Percentiles rank a stretch among this genome's conserved stretches.
phyloP scores from a whole-genome alignment of 1,139 yeast genomes.

The Candida sojae region DNA sequence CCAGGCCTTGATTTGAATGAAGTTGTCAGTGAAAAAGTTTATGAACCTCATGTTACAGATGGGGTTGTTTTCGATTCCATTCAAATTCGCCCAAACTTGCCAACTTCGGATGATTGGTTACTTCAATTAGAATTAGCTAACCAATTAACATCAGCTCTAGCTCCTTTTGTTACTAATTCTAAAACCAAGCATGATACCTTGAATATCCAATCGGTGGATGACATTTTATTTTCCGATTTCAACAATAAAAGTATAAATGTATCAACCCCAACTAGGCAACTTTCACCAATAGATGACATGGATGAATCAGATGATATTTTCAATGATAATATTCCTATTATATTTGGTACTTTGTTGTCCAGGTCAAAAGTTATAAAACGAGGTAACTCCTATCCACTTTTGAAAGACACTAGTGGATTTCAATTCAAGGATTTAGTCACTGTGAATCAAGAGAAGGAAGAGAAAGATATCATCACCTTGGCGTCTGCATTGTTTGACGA shows the following conservation, averaged over 20 bases:
- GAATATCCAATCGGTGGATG: slow-evolving; percentile 42
- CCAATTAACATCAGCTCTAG: slow-evolving; percentile 51
- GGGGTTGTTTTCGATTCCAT: slow-evolving; percentile 34
- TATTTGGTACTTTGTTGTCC: slow-evolving; percentile 22
- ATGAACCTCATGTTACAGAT: slow-evolving; percentile 58
- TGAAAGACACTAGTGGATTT: slow-evolving; percentile 21
- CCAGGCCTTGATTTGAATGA: slow-evolving; percentile 35
- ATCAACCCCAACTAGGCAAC: slow-evolving; percentile 25
- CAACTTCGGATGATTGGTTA: slow-evolving; percentile 62
- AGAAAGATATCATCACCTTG: slow-evolving; percentile 10
- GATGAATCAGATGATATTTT: slow-evolving; percentile 18
- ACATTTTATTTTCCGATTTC: slow-evolving; percentile 55
- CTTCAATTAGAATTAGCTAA: slow-evolving; percentile 61
- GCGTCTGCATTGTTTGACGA: slow-evolving; percentile 26
- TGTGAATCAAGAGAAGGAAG: slow-evolving; percentile 8
- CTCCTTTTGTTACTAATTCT: slow-evolving; percentile 25
- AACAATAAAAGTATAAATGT: slow-evolving; percentile 28
- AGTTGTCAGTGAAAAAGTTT: slow-evolving; percentile 62
- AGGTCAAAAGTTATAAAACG: slow-evolving; percentile 23
- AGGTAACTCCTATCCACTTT: slow-evolving; percentile 27
- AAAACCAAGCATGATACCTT: slow-evolving; percentile 20
- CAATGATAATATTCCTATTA: slow-evolving; percentile 20
- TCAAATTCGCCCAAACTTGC: slow-evolving; percentile 37
- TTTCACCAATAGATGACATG: slow-evolving; percentile 16
- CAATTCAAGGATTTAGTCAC: slow-evolving; percentile 10